Evolutionary conservation across 2,329 filamentous ascomycete genomes (phyloP).

Genomic region (Xylaria sp.): DNA sequence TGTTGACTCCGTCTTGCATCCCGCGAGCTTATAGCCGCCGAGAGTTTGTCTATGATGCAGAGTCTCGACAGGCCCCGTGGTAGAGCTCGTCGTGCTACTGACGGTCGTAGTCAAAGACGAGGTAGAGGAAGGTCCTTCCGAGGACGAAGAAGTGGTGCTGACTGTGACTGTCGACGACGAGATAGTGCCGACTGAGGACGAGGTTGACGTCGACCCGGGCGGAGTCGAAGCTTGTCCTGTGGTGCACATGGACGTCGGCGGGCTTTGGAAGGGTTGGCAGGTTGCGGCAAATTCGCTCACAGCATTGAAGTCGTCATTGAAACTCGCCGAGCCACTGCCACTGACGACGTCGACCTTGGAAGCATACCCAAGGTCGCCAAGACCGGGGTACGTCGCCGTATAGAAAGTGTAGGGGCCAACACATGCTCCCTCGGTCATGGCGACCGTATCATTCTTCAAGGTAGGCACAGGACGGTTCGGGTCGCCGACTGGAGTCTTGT

Average conservation of each 20-base stretch:
- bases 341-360: conserved; percentile 50
- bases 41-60: conserved; percentile 43
- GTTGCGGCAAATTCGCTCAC: conserved; percentile 47
- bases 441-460: conserved; percentile 42
- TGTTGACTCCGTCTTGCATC: conserved; percentile 52
- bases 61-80: conserved; percentile 34
- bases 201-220: conserved; percentile 16
- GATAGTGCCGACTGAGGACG: conserved; percentile 27
- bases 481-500: conserved; percentile 43
- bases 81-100: conserved; percentile 34
- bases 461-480: conserved; percentile 47
- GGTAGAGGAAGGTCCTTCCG: conserved; percentile 4
- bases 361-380: conserved; percentile 48
- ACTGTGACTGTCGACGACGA: conserved; percentile 19
- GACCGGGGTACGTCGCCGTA: conserved; percentile 45
- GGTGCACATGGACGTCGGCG: conserved; percentile 35
- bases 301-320: conserved; percentile 53
- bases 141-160: conserved; percentile 19
- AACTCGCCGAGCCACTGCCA: conserved; percentile 39
- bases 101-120: conserved; percentile 19
- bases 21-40: conserved; percentile 48
- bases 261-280: conserved; percentile 46
- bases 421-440: conserved; percentile 48
- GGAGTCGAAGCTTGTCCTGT: conserved; percentile 25
- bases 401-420: conserved; percentile 54